These are phyloP conservation scores for Primulina huaijiensis DNA, from an alignment of 257 asterid genomes.

Conservation along the genomic window DNA sequence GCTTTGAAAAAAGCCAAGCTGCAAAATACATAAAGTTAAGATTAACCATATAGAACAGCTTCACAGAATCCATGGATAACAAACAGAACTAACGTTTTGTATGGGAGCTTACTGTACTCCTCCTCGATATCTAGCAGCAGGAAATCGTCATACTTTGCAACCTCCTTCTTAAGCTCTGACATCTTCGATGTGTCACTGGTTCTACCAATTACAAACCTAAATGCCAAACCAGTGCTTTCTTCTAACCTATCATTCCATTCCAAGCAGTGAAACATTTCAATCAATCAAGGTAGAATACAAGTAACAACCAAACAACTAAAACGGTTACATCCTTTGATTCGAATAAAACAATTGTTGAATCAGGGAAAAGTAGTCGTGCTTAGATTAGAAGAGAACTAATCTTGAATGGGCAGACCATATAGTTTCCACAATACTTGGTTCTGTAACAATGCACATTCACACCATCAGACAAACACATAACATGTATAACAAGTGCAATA, in stretches of 20 bases:
- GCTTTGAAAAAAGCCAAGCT: slow-evolving; percentile 96
- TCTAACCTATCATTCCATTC: slow-evolving; percentile 71
- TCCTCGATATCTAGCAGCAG: slow-evolving; percentile 88
- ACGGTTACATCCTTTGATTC: background rate
- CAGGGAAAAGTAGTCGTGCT: too few relatives aligned
- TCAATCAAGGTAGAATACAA: background rate
- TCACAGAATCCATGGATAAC: slow-evolving; percentile 20
- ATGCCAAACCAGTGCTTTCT: slow-evolving; percentile 95
- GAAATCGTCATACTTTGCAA: slow-evolving; percentile 81
- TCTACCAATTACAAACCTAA: slow-evolving; percentile 85
- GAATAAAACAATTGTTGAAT: background rate
- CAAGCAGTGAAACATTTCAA: slow-evolving; percentile 27
- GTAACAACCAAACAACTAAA: background rate
- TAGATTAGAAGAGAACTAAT: too few relatives aligned
- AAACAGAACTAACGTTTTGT: slow-evolving; percentile 87
- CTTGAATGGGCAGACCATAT: too few relatives aligned
- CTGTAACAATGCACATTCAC: background rate
- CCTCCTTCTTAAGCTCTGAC: slow-evolving; percentile 78
- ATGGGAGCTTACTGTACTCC: slow-evolving; percentile 98
- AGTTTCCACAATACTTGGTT: too few relatives aligned
- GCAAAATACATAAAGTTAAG: slow-evolving; percentile 36
- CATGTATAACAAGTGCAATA: background rate
- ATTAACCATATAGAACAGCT: slow-evolving; percentile 17
- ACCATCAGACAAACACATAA: slow-evolving; percentile 14
- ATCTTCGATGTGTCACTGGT: slow-evolving; percentile 72